Percentiles rank a stretch among this genome's conserved stretches.
These are phyloP conservation scores for Chenopodium suecicum DNA, from an alignment of 148 eudicot genomes.

Conservation along the genomic window DNA sequence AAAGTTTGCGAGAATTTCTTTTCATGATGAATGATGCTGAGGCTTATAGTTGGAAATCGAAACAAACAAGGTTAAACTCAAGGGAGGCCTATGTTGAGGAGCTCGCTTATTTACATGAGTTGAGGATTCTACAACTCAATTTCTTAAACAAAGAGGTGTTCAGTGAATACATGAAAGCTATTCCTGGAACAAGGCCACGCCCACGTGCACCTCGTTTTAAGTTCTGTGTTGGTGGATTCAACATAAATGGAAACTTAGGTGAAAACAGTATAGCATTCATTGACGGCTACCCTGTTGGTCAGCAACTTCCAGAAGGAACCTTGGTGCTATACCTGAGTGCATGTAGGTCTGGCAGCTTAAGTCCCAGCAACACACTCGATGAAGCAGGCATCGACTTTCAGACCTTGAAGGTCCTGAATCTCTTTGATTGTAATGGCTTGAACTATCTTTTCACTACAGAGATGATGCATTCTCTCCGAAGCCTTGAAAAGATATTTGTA, in stretches of 20 bases:
- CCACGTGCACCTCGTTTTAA: background rate
- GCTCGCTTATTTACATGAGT: background rate
- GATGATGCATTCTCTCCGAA: background rate
- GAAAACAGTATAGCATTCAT: constrained; percentile 15
- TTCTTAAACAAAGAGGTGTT: constrained; percentile 3
- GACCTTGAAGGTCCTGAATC: constrained; percentile 6
- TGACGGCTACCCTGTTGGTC: constrained; percentile 2
- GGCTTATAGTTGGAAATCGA: constrained; percentile 2
- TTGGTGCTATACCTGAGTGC: background rate
- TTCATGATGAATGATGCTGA: background rate
- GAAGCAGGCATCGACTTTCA: background rate
- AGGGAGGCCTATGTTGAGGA: constrained; percentile 1
- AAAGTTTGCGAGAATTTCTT: background rate
- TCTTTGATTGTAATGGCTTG: background rate
- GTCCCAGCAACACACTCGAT: background rate
- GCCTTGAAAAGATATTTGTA: background rate
- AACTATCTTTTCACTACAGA: background rate
- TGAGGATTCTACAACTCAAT: constrained; percentile 5
- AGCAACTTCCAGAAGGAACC: constrained; percentile 1
- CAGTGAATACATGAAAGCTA: background rate
- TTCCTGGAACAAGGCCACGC: background rate
- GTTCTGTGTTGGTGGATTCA: constrained; percentile 18
- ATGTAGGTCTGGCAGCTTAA: background rate
- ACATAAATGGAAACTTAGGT: background rate
- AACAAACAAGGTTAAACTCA: background rate